phyloP scores from a whole-genome alignment of 352 stramenopile species.

The Hyphochytrium catenoides region DNA sequence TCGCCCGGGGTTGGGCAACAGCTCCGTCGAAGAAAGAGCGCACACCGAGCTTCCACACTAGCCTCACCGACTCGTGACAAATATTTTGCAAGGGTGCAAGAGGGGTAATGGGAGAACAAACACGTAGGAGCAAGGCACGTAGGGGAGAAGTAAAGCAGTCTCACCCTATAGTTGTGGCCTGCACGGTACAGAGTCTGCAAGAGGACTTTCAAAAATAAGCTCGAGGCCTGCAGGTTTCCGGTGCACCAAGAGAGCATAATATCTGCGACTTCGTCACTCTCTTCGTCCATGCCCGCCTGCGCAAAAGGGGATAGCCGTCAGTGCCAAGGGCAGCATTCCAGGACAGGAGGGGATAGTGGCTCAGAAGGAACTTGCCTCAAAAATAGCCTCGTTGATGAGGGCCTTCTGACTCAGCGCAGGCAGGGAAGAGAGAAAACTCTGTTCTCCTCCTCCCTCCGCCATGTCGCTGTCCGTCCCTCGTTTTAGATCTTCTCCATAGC shows the following conservation, averaged over 20 bases:
- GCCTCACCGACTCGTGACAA: too few relatives aligned
- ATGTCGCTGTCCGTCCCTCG: constrained; percentile 14
- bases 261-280: constrained; percentile 42
- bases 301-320: constrained; percentile 51
- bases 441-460: constrained; percentile 8
- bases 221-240: constrained; percentile 21
- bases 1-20: too few relatives aligned
- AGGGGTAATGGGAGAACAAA: too few relatives aligned
- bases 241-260: constrained; percentile 16
- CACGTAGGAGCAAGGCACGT: too few relatives aligned
- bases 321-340: constrained; percentile 36
- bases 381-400: constrained; percentile 46
- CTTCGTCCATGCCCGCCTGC: constrained; percentile 56
- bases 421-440: constrained; percentile 19
- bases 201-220: too few relatives aligned
- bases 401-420: constrained; percentile 27
- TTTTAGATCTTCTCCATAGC: constrained; percentile 51
- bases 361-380: constrained; percentile 42
- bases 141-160: too few relatives aligned
- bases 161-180: too few relatives aligned
- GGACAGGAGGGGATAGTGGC: constrained; percentile 21
- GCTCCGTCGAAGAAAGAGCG: too few relatives aligned
- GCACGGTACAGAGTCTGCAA: too few relatives aligned
- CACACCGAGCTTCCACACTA: too few relatives aligned
- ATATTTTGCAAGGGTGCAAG: too few relatives aligned